Evolutionary conservation across 495 filamentous ascomycete genomes (phyloP).

Genomic region (Clohesyomyces aquaticus): DNA sequence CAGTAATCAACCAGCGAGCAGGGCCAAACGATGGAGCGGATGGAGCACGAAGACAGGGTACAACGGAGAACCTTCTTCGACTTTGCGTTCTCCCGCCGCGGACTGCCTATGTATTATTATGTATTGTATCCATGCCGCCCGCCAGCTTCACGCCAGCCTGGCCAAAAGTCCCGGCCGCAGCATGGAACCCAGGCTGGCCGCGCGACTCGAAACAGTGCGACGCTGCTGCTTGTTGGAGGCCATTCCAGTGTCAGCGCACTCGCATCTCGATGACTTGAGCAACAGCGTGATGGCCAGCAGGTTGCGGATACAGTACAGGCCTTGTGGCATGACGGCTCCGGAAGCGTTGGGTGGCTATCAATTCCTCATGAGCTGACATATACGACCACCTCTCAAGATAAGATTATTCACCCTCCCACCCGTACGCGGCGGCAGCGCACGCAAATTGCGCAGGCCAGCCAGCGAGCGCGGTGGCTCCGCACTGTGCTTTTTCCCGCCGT

Average conservation of each 20-base stretch:
- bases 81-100: not conserved
- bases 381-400: not conserved
- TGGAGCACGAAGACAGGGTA: constrained; percentile 5
- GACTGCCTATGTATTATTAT: constrained; percentile 2
- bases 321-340: not conserved
- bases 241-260: too few relatives aligned
- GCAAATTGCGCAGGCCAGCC: not conserved
- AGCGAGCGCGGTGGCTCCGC: not conserved
- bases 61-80: constrained; percentile 13
- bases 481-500: constrained; percentile 6
- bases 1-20: not conserved
- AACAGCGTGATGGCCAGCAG: not conserved
- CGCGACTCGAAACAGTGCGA: constrained; percentile 24
- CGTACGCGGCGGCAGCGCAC: not conserved
- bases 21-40: not conserved
- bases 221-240: too few relatives aligned
- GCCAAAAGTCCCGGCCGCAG: constrained; percentile 2
- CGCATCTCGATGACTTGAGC: not conserved
- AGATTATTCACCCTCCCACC: not conserved
- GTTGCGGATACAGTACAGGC: not conserved
- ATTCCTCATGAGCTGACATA: not conserved
- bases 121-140: not conserved
- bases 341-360: not conserved
- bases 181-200: constrained; percentile 6
- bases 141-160: constrained; percentile 1